A percentile compares a stretch with the other conserved stretches of the same genome.
These are phyloP conservation scores for Fusarium equiseti DNA, from an alignment of 2,329 filamentous ascomycete species.

Conservation along the genomic window DNA sequence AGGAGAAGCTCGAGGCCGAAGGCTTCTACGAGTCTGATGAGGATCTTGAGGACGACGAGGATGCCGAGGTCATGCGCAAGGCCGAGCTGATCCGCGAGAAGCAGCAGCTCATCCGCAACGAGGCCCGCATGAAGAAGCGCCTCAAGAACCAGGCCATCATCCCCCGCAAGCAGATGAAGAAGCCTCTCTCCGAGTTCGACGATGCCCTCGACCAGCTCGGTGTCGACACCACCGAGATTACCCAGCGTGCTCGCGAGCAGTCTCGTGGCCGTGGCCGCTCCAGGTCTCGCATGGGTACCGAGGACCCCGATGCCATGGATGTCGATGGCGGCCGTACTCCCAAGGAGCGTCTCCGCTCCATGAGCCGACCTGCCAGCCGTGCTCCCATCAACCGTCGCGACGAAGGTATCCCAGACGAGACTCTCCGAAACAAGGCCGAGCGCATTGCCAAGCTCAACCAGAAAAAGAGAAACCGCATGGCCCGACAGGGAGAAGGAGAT, in stretches of 20 bases:
- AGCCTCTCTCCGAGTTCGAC: slow-evolving; percentile 88
- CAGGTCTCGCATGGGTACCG: slow-evolving; percentile 70
- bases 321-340: slow-evolving; percentile 62
- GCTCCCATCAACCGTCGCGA: slow-evolving; percentile 75
- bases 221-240: slow-evolving; percentile 82
- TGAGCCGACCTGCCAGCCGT: slow-evolving; percentile 80
- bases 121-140: slow-evolving; percentile 93
- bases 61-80: slow-evolving; percentile 89
- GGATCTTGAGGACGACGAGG: slow-evolving; percentile 87
- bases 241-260: slow-evolving; percentile 75
- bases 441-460: slow-evolving; percentile 89
- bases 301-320: slow-evolving; percentile 82
- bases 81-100: slow-evolving; percentile 97
- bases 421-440: slow-evolving; percentile 81
- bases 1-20: slow-evolving; percentile 90
- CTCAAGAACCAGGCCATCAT: slow-evolving; percentile 98
- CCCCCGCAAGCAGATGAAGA: slow-evolving; percentile 83
- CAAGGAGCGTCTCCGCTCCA: slow-evolving; percentile 74
- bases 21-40: slow-evolving; percentile 93
- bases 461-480: slow-evolving; percentile 99
- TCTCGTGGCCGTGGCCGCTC: slow-evolving; percentile 79
- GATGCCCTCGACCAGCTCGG: slow-evolving; percentile 86
- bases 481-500: slow-evolving; percentile 95
- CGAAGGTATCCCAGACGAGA: slow-evolving; percentile 79
- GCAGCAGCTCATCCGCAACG: slow-evolving; percentile 90